Base-by-base conservation (phyloP, 2,329 filamentous ascomycete species). In the Colletotrichum tropicale region DNA sequence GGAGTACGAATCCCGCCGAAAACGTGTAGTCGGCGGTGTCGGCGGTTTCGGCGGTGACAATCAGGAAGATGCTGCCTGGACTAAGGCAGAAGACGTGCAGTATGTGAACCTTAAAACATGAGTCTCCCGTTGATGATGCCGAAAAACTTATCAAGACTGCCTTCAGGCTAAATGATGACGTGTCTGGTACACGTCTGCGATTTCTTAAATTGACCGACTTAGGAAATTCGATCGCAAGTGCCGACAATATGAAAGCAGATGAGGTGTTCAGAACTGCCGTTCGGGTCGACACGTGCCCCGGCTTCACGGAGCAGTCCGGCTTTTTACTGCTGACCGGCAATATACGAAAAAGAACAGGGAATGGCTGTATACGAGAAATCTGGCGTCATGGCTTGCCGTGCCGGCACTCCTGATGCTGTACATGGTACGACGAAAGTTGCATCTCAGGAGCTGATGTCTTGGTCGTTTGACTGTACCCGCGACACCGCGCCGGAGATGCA, bases 31-130 rank as follows among this genome's bases (percentile, higher is more conserved):
- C 38, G 38, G 38, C 38, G 38, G 38, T 48, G 18, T 18, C 36
- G 36, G 36, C 36, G 15, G 2, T 9, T 2, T 48, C 18, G 38
- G 38, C 18, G 38, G 9, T 48, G 18, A 48, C 38, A 12, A 48
- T 1, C 3, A 48, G 18, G 38, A n/a, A 48, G 38, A 48, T 48
- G 38, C 38, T n/a, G 38, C 38, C 2, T 48, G 38, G 38, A 48
- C 1, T 12, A 4, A n/a, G 38, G 1, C 1, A 43, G 38, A 43
- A 4, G 16, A 43, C 3, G 0, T n/a, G 38, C 38, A 12, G 3
- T 1, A 48, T n/a, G 9, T n/a, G 38, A 48, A 48, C 18, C 9
- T 48, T 12, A n/a, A 48, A n/a, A 48, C 38, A 48, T 5, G 18
- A 48, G 3, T n/a, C 38, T n/a, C 9, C 38, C 9, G 38, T 43